Evolutionary conservation across 164 flowering plant species (phyloP), one percentile per base, ranked within the genome.

Genomic region (Nelumbo lutea): DNA sequence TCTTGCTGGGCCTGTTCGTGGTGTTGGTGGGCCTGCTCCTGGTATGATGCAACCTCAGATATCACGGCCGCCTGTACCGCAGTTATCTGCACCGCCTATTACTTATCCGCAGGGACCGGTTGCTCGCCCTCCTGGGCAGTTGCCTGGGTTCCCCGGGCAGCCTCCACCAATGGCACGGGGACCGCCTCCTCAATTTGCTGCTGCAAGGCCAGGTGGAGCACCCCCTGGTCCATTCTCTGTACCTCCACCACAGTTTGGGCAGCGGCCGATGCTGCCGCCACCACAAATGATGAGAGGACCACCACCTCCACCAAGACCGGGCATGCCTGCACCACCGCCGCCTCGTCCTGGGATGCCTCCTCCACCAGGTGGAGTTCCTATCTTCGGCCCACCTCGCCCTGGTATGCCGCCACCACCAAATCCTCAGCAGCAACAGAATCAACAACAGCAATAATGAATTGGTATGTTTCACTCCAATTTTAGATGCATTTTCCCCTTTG

Each of bases 1-100:
- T 0, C 82, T 94, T 0, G 77, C 96, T 47, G 98, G 98, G 0
- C 98, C 98, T 0, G 90, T 90, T 15, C 80, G 96, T 1, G 98
- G 98, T 0, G 83, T 94, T 8, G 98, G 98, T 42, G 98, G 98
- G 0, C 98, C 98, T 0, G 86, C 98, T 0, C 96, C 97, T 0
- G 91, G 91, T 3, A 94, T 94, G 98, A 94, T 94, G 98, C 98
- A 91, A 83, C 98, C 98, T 0, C 97, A 91, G 85, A 82, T 90
- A 44, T 79, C 91, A 0, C 78, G 98, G 9, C 98, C 97, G 1
- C 86, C 87, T 0, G 59, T 84, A 2, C 80, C 90, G 1, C 81
- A 88, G 72, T 79, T 85, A 0, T 79, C 86, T 0, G 88, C 87
- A 1, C 95, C 97, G 6, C 85, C 92, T 0, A 73, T 90, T 71